Evolutionary conservation across 1,284 basidiomycete genomes (phyloP).

Genomic region (Agroathelia rolfsii): DNA sequence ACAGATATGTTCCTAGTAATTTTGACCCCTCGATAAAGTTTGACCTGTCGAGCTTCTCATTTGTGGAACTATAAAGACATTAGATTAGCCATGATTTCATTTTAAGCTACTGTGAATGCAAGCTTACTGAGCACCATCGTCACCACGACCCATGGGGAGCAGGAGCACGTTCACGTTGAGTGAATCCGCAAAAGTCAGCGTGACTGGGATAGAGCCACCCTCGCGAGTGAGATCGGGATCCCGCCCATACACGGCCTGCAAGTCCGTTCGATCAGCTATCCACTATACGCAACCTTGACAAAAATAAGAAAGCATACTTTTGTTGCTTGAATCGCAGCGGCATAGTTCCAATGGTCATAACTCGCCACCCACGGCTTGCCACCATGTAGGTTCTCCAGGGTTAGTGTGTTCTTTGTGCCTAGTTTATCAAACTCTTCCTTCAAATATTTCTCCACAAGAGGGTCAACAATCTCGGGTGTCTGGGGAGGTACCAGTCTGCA

Average conservation of each 20-base stretch:
- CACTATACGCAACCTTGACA: background rate
- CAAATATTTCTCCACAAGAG: slow-evolving; percentile 66
- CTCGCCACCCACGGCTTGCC: slow-evolving; percentile 89
- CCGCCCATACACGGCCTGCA: slow-evolving; percentile 67
- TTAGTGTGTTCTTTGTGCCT: slow-evolving; percentile 71
- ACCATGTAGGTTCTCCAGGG: slow-evolving; percentile 63
- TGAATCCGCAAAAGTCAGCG: slow-evolving; percentile 89
- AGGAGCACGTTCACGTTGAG: slow-evolving; percentile 77
- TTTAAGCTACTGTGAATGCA: slow-evolving; percentile 1
- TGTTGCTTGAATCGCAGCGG: slow-evolving; percentile 82
- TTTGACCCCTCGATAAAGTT: slow-evolving; percentile 95
- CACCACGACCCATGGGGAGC: slow-evolving; percentile 87
- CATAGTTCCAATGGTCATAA: slow-evolving; percentile 89
- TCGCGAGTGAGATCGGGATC: slow-evolving; percentile 87
- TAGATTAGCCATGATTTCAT: slow-evolving; percentile 6
- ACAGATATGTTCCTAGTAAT: slow-evolving; percentile 75
- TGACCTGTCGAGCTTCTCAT: slow-evolving; percentile 90
- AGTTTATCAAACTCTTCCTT: slow-evolving; percentile 77
- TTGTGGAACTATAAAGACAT: slow-evolving; percentile 65
- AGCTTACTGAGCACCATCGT: slow-evolving; percentile 86
- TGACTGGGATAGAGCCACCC: slow-evolving; percentile 95
- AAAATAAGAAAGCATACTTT: slow-evolving; percentile 46
- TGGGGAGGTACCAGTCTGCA: slow-evolving; percentile 79
- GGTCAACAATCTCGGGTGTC: slow-evolving; percentile 66
- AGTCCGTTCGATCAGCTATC: slow-evolving; percentile 13